Base-by-base conservation (phyloP, 2,329 filamentous ascomycete genomes). In the Fulvia fulva region DNA sequence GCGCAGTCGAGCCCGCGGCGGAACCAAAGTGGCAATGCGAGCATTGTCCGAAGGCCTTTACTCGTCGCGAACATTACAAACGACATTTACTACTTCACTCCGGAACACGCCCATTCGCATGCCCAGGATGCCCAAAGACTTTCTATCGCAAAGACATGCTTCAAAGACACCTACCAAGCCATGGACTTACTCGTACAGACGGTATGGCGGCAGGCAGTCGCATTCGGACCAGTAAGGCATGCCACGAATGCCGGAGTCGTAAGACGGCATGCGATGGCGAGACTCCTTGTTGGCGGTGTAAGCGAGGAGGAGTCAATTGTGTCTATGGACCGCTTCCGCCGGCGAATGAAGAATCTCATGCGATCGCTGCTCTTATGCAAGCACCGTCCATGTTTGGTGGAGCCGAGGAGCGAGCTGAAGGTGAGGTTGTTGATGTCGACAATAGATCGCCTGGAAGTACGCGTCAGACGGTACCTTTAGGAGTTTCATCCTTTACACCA, bases 91-190 rank as follows among this genome's bases (percentile, higher is more conserved):
- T 46, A n/a, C 26, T 54, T 12, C 52, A 54, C 21, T 46, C 52
- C 8, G 30, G 25, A 26, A 28, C 52, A 11, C 41, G 43, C 7
- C 52, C 52, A 32, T 54, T 54, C 41, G 23, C 37, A 46, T 54
- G 52, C n/a, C 52, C 52, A 19, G 37, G 25, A 44, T 54, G 52
- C 8, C 43, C 52, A 8, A 46, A 45, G 43, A 32, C 52, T 2
- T 54, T 54, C 25, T 45, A 44, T 26, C 52, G 52, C 14, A 54
- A 54, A 26, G 52, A 54, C 52, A 54, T 45, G 23, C 43, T 54
- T 21, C 52, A 54, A 41, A 16, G 52, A 34, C 52, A 54, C 28
- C n/a, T 54, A 14, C 41, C 43, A 25, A 54, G 41, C 16, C 52
- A 54, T 30, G 52, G 52, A 41, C 44, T 46, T n/a, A 32, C 52